Conservation (phyloP, 2,329 filamentous ascomycete species). For the Nemania serpens region DNA sequence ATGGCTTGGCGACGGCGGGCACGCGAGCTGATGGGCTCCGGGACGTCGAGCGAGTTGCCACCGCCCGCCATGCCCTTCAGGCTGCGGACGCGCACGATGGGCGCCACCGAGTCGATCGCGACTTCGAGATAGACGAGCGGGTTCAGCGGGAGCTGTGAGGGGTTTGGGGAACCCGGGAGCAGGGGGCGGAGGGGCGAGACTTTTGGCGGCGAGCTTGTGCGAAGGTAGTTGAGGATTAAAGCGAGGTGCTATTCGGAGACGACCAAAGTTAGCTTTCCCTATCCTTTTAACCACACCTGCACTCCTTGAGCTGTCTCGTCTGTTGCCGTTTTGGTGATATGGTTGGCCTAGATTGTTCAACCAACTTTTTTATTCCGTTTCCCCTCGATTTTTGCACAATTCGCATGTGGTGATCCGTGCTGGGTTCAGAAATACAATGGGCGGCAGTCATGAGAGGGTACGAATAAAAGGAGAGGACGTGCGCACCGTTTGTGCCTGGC, state of each 20-base stretch:
- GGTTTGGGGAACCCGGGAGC: constrained; percentile 75
- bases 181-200: constrained; percentile 73
- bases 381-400: too few species aligned
- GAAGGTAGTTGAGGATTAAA: constrained; percentile 79
- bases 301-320: not conserved
- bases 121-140: constrained; percentile 87
- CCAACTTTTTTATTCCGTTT: too few species aligned
- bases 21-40: constrained; percentile 73
- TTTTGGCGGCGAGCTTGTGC: constrained; percentile 79
- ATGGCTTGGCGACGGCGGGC: constrained; percentile 81
- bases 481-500: constrained; percentile 79
- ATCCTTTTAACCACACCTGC: not conserved
- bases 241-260: constrained; percentile 71
- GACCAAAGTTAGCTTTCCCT: constrained; percentile 15
- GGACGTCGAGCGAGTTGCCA: constrained; percentile 81
- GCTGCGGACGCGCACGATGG: constrained; percentile 78
- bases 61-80: constrained; percentile 83
- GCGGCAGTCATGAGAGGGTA: too few species aligned
- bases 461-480: not conserved
- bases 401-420: too few species aligned
- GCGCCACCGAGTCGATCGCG: constrained; percentile 90
- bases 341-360: too few species aligned
- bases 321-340: too few species aligned
- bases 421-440: too few species aligned
- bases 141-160: constrained; percentile 81